These are phyloP conservation scores for Mycena capillaripes DNA, from an alignment of 768 basidiomycete genomes.

Conservation along the genomic window DNA sequence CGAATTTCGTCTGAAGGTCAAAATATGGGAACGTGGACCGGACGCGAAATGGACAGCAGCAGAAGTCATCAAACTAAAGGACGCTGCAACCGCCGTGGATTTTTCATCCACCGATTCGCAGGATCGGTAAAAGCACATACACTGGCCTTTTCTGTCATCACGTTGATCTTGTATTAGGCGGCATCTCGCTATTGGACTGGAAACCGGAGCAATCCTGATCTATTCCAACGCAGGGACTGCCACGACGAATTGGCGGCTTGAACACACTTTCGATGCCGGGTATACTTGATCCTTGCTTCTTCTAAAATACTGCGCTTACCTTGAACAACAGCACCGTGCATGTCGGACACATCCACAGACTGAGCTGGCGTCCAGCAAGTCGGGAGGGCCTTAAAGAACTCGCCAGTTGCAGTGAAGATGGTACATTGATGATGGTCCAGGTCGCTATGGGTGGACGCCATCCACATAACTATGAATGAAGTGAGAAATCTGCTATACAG, in stretches of 20 bases:
- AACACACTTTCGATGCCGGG: conserved; percentile 63
- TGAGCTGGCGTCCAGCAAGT: conserved; percentile 80
- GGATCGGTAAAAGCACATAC: conserved; percentile 54
- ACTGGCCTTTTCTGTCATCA: neutral
- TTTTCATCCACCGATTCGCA: conserved; percentile 59
- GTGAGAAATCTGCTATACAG: conserved; percentile 76
- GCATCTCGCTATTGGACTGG: conserved; percentile 85
- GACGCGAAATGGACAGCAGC: conserved; percentile 67
- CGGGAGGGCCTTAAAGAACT: conserved; percentile 60
- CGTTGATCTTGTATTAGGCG: conserved; percentile 50
- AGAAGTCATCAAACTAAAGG: conserved; percentile 75
- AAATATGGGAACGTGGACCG: conserved; percentile 75
- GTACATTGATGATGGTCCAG: conserved; percentile 83
- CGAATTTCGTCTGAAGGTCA: conserved; percentile 67
- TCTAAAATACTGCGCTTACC: neutral
- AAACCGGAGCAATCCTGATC: conserved; percentile 82
- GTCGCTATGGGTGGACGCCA: conserved; percentile 60
- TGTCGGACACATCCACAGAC: conserved; percentile 81
- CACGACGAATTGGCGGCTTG: conserved; percentile 61
- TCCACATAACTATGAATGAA: conserved; percentile 58
- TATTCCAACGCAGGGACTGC: conserved; percentile 57
- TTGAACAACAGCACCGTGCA: conserved; percentile 71
- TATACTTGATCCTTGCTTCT: conserved; percentile 47
- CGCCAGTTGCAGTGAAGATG: conserved; percentile 94
- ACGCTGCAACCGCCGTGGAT: conserved; percentile 88